Conservation (phyloP, 2,329 filamentous ascomycete genomes). For the Zymoseptoria pseudotritici region DNA sequence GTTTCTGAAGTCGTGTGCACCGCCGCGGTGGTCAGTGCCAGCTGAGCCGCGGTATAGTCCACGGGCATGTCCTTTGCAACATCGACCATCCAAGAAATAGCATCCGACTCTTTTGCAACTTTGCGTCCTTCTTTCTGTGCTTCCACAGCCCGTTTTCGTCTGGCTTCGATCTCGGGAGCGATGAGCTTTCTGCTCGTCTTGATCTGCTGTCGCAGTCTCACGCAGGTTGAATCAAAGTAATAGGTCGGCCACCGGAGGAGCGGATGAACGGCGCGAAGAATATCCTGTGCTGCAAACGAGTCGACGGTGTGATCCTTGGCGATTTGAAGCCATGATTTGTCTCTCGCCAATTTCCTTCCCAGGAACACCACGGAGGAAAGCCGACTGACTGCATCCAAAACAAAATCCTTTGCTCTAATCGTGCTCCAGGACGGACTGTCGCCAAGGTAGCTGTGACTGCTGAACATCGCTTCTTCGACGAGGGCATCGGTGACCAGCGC, state of each 20-base stretch:
- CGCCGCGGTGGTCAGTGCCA: conserved; percentile 13
- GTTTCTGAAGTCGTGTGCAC: conserved; percentile 34
- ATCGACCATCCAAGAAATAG: conserved; percentile 24
- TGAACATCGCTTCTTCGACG: conserved; percentile 15
- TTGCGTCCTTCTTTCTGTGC: conserved; percentile 1
- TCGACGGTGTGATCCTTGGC: background rate
- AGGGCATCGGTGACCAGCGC: conserved; percentile 19
- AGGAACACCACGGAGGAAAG: conserved; percentile 11
- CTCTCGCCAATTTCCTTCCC: background rate
- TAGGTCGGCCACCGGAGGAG: no score
- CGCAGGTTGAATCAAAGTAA: no score
- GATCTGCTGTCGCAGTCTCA: no score
- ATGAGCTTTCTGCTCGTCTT: no score
- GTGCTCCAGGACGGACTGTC: background rate
- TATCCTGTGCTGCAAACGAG: no score
- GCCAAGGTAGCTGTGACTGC: background rate
- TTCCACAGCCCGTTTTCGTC: no score
- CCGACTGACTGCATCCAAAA: background rate
- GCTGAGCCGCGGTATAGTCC: conserved; percentile 16
- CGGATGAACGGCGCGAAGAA: no score
- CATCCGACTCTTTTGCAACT: conserved; percentile 12
- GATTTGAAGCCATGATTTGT: conserved; percentile 3
- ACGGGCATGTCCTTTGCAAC: conserved; percentile 12
- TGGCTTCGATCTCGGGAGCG: no score
- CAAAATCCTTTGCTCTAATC: background rate